These are phyloP conservation scores for Chrysosporium queenslandicum DNA, from an alignment of 2,329 filamentous ascomycete genomes.

Conservation along the genomic window DNA sequence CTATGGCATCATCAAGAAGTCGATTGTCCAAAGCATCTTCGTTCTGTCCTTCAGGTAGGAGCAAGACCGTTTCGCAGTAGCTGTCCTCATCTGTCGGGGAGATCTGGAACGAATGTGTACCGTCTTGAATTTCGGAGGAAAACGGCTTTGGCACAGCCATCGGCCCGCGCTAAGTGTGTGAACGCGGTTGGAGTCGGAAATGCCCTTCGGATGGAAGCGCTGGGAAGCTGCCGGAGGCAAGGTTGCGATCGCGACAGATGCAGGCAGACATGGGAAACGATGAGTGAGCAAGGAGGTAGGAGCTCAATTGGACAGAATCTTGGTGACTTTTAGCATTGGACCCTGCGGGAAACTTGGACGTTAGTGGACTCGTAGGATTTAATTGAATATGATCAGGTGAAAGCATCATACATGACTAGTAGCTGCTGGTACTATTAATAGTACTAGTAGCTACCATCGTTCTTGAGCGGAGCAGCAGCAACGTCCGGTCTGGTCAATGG, in stretches of 20 bases:
- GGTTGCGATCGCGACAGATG: background rate
- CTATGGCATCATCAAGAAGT: conserved; percentile 30
- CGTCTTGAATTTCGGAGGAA: background rate
- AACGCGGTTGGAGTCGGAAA: background rate
- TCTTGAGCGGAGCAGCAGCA: background rate
- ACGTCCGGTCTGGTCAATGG: background rate
- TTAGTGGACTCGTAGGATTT: background rate
- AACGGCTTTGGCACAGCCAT: background rate
- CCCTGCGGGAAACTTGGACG: background rate
- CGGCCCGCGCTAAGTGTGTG: background rate
- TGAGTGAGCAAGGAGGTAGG: background rate
- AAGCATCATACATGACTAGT: background rate
- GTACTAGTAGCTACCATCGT: background rate
- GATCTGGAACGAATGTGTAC: background rate
- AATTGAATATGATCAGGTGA: background rate
- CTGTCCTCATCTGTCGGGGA: conserved; percentile 5
- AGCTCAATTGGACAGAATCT: background rate
- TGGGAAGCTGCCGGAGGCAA: background rate
- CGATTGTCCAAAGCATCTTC: conserved; percentile 32
- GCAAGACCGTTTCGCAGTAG: conserved; percentile 13
- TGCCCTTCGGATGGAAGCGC: background rate
- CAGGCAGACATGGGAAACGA: background rate
- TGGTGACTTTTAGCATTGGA: background rate
- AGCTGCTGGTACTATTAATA: background rate
- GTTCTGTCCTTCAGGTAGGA: conserved; percentile 18